These are phyloP conservation scores for Starmerella tilneyi DNA, from an alignment of 805 yeast species.

Conservation along the genomic window DNA sequence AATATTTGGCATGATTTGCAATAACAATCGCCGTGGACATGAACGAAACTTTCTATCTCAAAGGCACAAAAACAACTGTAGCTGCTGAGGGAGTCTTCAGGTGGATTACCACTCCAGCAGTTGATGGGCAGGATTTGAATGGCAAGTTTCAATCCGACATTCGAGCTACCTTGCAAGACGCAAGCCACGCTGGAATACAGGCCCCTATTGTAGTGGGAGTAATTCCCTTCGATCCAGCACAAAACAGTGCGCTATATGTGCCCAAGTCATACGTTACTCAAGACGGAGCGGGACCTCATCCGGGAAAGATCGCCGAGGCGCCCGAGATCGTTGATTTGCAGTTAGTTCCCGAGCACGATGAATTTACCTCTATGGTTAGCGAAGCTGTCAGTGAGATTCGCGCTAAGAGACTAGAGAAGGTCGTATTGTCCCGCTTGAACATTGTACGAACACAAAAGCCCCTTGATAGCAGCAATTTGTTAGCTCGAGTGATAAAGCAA, in stretches of 20 bases:
- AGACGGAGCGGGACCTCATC: not conserved
- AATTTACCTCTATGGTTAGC: slow-evolving; percentile 7
- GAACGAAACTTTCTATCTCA: slow-evolving; percentile 6
- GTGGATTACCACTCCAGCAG: slow-evolving; percentile 10
- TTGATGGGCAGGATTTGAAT: slow-evolving; percentile 10
- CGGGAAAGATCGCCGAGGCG: not conserved
- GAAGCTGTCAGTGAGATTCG: slow-evolving; percentile 12
- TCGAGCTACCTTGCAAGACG: slow-evolving; percentile 1
- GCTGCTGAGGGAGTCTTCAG: slow-evolving; percentile 10
- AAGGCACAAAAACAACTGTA: not conserved
- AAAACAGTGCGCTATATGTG: slow-evolving; percentile 8
- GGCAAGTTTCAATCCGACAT: slow-evolving; percentile 11
- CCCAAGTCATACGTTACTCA: slow-evolving; percentile 10
- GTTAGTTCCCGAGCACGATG: slow-evolving; percentile 10
- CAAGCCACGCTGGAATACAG: slow-evolving; percentile 11
- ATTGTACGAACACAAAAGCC: slow-evolving; percentile 5
- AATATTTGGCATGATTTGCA: no score
- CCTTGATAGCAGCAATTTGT: not conserved
- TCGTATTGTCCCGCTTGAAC: slow-evolving; percentile 14
- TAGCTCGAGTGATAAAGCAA: slow-evolving; percentile 7
- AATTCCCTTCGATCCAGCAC: slow-evolving; percentile 17
- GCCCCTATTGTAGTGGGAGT: slow-evolving; percentile 16
- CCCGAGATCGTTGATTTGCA: not conserved
- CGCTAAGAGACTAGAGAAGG: slow-evolving; percentile 10
- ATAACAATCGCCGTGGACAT: no score